Evolutionary conservation across 2,329 filamentous ascomycete species (phyloP), one percentile per base, ranked within the genome.

Genomic region (Metarhizium brunneum): DNA sequence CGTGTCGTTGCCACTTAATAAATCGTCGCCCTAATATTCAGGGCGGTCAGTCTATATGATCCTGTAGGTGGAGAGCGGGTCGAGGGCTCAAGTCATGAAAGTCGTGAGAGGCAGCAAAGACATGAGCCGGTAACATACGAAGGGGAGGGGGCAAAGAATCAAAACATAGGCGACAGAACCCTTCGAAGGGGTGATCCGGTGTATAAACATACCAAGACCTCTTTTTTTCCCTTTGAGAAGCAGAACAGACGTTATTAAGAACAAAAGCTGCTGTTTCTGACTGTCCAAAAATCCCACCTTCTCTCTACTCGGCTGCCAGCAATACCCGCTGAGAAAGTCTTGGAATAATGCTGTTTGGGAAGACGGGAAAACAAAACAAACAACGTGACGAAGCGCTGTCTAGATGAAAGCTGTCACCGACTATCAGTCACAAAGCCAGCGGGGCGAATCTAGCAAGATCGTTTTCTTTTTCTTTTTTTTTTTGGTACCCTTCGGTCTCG

Each of bases 401-500:
- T 54, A 30, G n/a, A 49, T 3, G 35, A 49, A 51, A 42, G 51
- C 47, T 30, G 11, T 42, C 29, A 25, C 50, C 47, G 47, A 56
- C 2, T 40, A 25, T 49, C 42, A 45, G 25, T 30, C 48, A 16
- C 40, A 53, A 40, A 25, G 30, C 49, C 56, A 47, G 54, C 38
- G 42, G 49, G 30, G 54, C 52, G 50, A 25, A 43, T 52, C 32
- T 11, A 6, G 42, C 29, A 47, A 36, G 48, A 32, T 47, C 51
- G 38, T 56, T 54, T 53, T 45, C 38, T 56, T 54, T 57, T 54
- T 32, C 54, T 48, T 40, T 47, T 25, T 32, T 32, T 18, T 45
- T 45, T 45, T 45, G 18, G 16, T 20, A 6, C 16, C 40, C n/a
- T 42, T 18, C n/a, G 14, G 54, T 55, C 54, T 53, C 50, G 53